Base-by-base conservation (phyloP, 2,329 filamentous ascomycete genomes). In the Rutstroemia sydowiana region DNA sequence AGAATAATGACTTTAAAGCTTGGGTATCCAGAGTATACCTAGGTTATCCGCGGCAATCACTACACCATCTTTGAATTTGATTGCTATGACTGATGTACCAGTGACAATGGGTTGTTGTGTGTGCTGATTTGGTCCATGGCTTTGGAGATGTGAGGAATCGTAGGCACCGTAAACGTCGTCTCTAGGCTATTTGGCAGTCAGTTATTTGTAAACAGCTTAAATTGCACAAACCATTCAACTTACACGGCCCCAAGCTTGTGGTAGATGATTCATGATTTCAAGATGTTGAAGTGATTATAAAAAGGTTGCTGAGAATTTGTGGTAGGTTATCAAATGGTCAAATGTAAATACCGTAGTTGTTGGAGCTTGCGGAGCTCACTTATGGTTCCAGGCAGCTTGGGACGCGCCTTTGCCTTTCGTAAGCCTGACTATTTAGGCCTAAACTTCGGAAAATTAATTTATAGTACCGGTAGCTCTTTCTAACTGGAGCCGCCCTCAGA, bases 41-140 rank as follows among this genome's bases (percentile, higher is more conserved):
- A 98, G 75, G 75, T 97, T 98, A 72, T 98, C 93, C 64, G 93
- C 89, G 48, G 92, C 93, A 69, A 98, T 92, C 65, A 95, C 91
- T 58, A 98, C 90, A 66, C 93, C 93, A 62, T 91, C 88, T 67
- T 90, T 92, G 79, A 90, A 98, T 77, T 97, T 97, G 69, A 96
- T 79, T 59, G 85, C 93, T 52, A 98, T 73, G 58, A 98, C 93
- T 48, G 93, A 97, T 45, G 93, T 97, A 67, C 93, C 93, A 48
- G 93, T 98, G 57, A 98, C 93, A 61, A 95, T 85, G 65, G 93
- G 93, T 30, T 83, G 84, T 73, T 95, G 90, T 51, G 93, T 96
- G 72, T 95, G 88, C 66, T 90, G 82, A 68, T 82, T 90, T 53
- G 91, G 88, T 49, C 75, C 78, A 51, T 75, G 77, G 63, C 72